Evolutionary conservation across 2,329 filamentous ascomycete species (phyloP).

Genomic region (Sporothrix sp.): DNA sequence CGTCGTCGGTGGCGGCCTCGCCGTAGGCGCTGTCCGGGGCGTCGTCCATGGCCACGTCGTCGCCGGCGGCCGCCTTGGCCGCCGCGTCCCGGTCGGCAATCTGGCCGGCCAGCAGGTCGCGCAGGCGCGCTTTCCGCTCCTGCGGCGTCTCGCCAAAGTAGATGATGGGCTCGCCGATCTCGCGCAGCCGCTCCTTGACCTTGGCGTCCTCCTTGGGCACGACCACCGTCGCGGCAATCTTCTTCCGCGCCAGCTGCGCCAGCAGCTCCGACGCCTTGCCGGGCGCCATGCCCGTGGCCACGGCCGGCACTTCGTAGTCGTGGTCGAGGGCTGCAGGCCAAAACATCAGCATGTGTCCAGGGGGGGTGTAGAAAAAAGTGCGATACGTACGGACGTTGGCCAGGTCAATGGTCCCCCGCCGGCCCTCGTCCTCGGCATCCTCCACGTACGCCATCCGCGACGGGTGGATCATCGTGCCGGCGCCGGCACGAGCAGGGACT

Average conservation of each 20-base stretch:
- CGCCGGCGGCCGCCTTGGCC: not conserved
- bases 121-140: constrained; percentile 77
- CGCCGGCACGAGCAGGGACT: not conserved
- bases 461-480: constrained; percentile 60
- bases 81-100: constrained; percentile 8
- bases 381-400: constrained; percentile 36
- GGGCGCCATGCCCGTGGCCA: constrained; percentile 55
- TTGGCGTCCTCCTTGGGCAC: constrained; percentile 87
- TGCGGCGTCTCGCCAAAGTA: constrained; percentile 84
- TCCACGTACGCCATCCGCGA: constrained; percentile 90
- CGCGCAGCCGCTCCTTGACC: constrained; percentile 70
- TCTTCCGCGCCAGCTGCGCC: constrained; percentile 83
- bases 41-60: constrained; percentile 35
- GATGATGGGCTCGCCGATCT: constrained; percentile 87
- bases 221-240: constrained; percentile 75
- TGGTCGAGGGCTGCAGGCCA: constrained; percentile 48
- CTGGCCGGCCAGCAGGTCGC: constrained; percentile 55
- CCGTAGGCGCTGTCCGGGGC: constrained; percentile 49
- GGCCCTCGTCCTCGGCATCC: constrained; percentile 62
- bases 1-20: constrained; percentile 21
- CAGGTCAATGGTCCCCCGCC: constrained; percentile 29
- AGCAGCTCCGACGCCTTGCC: constrained; percentile 80
- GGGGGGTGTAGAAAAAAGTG: not conserved
- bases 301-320: constrained; percentile 70
- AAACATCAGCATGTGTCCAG: constrained; percentile 8